Evolutionary conservation across 1,284 basidiomycete genomes (phyloP), one percentile per base, ranked within the genome.

Genomic region (Puccinia hordei): DNA sequence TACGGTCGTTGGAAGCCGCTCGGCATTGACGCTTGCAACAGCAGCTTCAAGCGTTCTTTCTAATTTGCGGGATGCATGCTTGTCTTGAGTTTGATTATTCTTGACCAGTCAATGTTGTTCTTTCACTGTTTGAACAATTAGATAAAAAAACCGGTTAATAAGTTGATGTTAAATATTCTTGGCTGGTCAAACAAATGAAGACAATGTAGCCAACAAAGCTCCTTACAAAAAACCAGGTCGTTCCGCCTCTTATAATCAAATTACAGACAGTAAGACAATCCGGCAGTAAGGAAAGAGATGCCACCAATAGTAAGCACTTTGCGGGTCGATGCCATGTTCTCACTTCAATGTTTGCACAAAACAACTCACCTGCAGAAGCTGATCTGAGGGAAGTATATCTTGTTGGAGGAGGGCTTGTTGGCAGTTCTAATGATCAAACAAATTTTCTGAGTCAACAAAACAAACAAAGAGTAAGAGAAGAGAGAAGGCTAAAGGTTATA

Each of bases 191-290:
- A 22, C 30, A 0, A 66, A 33, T 30, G 17, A 41, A 19, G 53
- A 55, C n/a, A 12, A 19, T 19, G 13, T 1, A 82, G 17, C 81
- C 81, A 44, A 81, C 82, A 81, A 55, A 86, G 84, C 81, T 73
- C 79, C 80, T 84, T 85, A 80, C 85, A 84, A 84, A 85, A 86
- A 8, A 65, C 63, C 19, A 84, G 82, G 75, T 86, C 85, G 71
- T 82, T 85, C 57, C 82, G 82, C 44, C 85, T 83, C 55, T 82
- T 82, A 83, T 86, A 84, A 82, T 86, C 85, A 80, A 85, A 86
- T 82, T 85, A 86, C 74, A 73, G 30, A 61, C 78, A 80, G 24
- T 80, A 80, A 30, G 69, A 49, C 35, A 80, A 27, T 53, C 78
- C 78, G 59, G 69, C 69, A 6, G 78, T 80, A 9, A 72, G 69